A percentile compares a stretch with the other conserved stretches of the same genome.
These are phyloP conservation scores for Hygrocybe coccinea DNA, from an alignment of 768 basidiomycete genomes.

Conservation along the genomic window DNA sequence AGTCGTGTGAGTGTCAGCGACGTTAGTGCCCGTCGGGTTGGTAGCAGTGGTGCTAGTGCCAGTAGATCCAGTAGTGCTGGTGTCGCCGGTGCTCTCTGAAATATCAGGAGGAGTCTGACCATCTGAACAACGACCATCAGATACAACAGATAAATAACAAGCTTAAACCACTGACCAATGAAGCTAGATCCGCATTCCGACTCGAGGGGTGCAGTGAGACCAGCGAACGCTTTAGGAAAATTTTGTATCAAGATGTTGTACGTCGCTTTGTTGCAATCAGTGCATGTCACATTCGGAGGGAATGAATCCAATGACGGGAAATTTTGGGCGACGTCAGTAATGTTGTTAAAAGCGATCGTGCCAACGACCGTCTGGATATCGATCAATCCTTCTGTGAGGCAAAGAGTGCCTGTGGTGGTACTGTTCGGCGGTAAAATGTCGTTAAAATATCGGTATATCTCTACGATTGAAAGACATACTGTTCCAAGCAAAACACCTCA, in stretches of 20 bases:
- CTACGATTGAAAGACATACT: constrained; percentile 41
- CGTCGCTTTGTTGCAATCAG: constrained; percentile 34
- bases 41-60: background rate
- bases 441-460: background rate
- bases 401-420: constrained; percentile 22
- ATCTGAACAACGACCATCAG: background rate
- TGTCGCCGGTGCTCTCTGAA: background rate
- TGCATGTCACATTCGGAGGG: constrained; percentile 3
- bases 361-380: constrained; percentile 42
- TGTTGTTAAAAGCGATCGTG: constrained; percentile 32
- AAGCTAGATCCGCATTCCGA: constrained; percentile 49
- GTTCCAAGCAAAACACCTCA: constrained; percentile 55
- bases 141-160: too few species aligned
- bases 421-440: background rate
- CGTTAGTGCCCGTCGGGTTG: too few species aligned
- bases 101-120: constrained; percentile 2
- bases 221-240: constrained; percentile 32
- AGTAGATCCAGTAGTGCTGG: background rate
- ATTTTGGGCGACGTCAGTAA: constrained; percentile 15
- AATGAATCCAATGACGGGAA: background rate
- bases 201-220: constrained; percentile 27
- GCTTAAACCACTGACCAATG: constrained; percentile 37
- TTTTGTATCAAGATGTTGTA: constrained; percentile 40
- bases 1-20: too few species aligned
- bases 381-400: constrained; percentile 53